Base-by-base conservation (phyloP, 179 eudicot genomes). In the Pouteria campechiana region DNA sequence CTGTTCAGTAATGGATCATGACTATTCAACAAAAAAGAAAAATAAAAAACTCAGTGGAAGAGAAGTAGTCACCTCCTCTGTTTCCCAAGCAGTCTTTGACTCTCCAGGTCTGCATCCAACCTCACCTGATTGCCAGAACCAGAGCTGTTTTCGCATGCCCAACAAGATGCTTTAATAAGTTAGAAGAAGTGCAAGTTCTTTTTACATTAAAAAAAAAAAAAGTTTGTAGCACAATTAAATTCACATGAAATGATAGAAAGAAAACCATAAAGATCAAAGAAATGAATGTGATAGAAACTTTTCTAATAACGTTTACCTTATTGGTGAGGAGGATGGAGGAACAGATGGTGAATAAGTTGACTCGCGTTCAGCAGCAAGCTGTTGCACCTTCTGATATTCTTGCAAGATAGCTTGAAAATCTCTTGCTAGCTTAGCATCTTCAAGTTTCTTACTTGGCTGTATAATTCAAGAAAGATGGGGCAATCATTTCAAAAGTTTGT, bases 361-460 rank as follows among this genome's bases (percentile, higher is more conserved):
- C 67, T 79, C 87, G 20, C 79, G 82, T 63, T 75, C 87, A 44
- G 79, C 68, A 36, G 87, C 79, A 54, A 79, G 82, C 57, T 79
- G 87, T 52, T 79, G 87, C 56, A 72, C 76, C 51, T 75, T 79
- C 68, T 79, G 87, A 48, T 75, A 79, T 52, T 79, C 87, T 64
- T 72, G 72, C 54, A 79, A 52, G 41, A 67, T 63, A 40, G 72
- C 45, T 60, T 79, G 82, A 45, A 79, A 79, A 60, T 79, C 87
- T 59, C 78, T 69, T 51, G 82, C 87, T 60, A 79, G 87, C 66
- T 79, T 79, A 46, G 82, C 82, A 69, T 75, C 72, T 60, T 79
- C 82, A 27, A 75, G 54, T 61, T 71, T 75, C 64, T 72, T 79
- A 55, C 65, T 72, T 79, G 58, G 72, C 87, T 79, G 65, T 45